Evolutionary conservation across 1,284 basidiomycete genomes (phyloP).

Genomic region (Sanghuangporus sanghuang): DNA sequence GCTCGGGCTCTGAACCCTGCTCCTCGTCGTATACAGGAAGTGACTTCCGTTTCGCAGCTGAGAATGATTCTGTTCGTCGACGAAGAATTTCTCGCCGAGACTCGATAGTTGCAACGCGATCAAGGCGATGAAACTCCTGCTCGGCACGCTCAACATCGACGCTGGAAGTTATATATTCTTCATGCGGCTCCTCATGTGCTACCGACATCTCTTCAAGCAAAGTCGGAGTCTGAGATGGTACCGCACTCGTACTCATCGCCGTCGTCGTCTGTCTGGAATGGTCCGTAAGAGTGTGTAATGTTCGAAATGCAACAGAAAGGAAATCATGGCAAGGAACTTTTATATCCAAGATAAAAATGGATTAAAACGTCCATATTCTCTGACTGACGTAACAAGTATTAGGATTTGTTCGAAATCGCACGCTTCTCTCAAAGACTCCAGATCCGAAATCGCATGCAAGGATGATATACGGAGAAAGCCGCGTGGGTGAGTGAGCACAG

Average conservation of each 20-base stretch:
- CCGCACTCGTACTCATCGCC: slow-evolving; percentile 3
- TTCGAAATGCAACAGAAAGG: no score
- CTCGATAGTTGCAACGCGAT: slow-evolving; percentile 31
- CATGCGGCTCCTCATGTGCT: background rate
- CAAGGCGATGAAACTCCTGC: slow-evolving; percentile 49
- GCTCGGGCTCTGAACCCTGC: slow-evolving; percentile 17
- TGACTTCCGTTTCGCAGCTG: slow-evolving; percentile 21
- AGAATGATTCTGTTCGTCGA: slow-evolving; percentile 12
- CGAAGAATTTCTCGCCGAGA: slow-evolving; percentile 21
- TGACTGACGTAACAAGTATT: no score
- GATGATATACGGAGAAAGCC: no score
- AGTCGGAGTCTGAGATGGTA: slow-evolving; percentile 17
- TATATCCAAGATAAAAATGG: no score
- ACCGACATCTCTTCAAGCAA: slow-evolving; percentile 3
- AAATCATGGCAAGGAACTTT: no score
- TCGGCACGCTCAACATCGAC: slow-evolving; percentile 45
- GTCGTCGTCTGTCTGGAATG: background rate
- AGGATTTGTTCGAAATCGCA: no score
- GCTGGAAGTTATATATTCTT: slow-evolving; percentile 13
- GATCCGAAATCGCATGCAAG: no score
- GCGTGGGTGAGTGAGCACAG: no score
- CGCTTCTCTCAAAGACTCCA: no score
- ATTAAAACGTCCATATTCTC: no score
- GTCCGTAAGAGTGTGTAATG: no score
- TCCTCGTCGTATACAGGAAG: slow-evolving; percentile 45